Evolutionary conservation across 1,139 yeast species (phyloP).

Genomic region (Saccharomyces hybrid): DNA sequence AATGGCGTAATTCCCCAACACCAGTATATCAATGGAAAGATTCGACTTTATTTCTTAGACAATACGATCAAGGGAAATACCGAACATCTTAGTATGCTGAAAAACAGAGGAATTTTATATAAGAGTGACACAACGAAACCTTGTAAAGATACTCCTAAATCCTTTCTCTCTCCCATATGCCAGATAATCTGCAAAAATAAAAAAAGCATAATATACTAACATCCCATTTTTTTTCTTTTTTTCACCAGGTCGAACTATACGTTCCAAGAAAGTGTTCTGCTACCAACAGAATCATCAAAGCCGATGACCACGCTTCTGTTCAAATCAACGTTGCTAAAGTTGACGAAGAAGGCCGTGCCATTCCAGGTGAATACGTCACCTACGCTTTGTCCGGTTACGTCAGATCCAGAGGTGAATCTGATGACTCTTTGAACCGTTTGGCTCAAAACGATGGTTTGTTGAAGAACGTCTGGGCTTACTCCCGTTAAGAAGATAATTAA

Average conservation of each 20-base stretch:
- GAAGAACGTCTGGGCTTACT: constrained; percentile 98
- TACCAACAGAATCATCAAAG: constrained; percentile 99
- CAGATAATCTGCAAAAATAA: background rate
- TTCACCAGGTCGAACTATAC: constrained; percentile 89
- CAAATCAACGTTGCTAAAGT: constrained; percentile 83
- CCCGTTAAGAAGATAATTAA: constrained; percentile 58
- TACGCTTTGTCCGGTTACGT: constrained; percentile 97
- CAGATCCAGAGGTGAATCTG: constrained; percentile 89
- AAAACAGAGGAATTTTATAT: background rate
- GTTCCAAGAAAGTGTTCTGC: constrained; percentile 99
- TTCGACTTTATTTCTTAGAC: background rate
- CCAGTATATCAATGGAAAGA: background rate
- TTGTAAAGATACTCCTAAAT: background rate
- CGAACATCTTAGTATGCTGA: background rate
- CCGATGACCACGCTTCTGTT: constrained; percentile 99
- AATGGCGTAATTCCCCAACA: background rate
- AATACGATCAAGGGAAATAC: background rate
- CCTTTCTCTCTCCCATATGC: background rate
- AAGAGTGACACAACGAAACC: background rate
- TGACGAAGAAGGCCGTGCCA: constrained; percentile 93
- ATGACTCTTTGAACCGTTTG: constrained; percentile 98
- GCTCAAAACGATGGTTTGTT: constrained; percentile 98
- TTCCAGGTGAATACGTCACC: constrained; percentile 85
- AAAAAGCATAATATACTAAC: constrained; percentile 5
- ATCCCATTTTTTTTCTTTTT: background rate